phyloP scores from a whole-genome alignment of 371 early-diverging fungal species.

The Haplosporangium sp. region DNA sequence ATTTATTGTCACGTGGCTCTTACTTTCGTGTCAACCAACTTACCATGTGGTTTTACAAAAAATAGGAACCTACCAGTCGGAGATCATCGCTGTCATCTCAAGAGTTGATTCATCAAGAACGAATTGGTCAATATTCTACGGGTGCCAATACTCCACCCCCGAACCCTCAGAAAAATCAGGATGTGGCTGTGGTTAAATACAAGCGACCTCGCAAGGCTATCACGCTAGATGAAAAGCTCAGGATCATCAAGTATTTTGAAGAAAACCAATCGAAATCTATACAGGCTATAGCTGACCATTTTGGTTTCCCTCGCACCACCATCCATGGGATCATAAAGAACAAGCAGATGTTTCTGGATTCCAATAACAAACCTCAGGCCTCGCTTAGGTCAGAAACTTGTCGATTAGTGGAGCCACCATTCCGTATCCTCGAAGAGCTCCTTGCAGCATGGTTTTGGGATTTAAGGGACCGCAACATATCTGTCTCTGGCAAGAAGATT shows the following conservation, averaged over 20 bases:
- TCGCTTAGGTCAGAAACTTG: background rate
- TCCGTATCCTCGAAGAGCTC: constrained; percentile 14
- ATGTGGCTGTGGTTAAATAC: background rate
- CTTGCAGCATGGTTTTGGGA: constrained; percentile 6
- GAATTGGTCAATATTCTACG: background rate
- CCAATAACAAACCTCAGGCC: background rate
- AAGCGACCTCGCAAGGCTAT: constrained; percentile 11
- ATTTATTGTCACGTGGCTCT: background rate
- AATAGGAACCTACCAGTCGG: background rate
- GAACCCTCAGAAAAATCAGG: background rate
- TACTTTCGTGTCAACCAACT: background rate
- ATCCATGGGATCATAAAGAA: constrained; percentile 5
- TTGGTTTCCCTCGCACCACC: background rate
- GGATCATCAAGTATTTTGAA: background rate
- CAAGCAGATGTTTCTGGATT: background rate
- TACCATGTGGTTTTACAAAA: background rate
- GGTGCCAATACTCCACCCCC: background rate
- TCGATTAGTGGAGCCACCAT: constrained; percentile 9
- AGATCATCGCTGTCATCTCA: background rate
- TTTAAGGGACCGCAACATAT: background rate
- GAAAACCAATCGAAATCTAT: background rate
- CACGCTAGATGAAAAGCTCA: background rate
- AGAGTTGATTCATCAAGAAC: background rate
- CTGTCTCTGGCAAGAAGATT: constrained; percentile 9
- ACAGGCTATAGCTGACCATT: background rate